These are phyloP conservation scores for Didymella pinodella DNA, from an alignment of 2,329 filamentous ascomycete species.

Conservation along the genomic window DNA sequence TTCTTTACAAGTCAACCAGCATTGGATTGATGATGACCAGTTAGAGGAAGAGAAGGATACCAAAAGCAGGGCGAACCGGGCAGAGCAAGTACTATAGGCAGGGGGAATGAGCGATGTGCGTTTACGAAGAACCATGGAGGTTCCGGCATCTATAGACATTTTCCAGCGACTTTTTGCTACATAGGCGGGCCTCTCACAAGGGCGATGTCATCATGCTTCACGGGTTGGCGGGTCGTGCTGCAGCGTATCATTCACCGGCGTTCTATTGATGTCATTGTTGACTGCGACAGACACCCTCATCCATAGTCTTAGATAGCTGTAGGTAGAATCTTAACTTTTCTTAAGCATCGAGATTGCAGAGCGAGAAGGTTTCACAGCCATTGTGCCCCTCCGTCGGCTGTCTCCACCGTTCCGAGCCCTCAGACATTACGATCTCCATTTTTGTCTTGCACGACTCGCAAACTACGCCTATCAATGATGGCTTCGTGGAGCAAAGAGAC, in stretches of 20 bases:
- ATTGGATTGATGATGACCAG: constrained; percentile 32
- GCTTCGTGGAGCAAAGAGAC: neutral
- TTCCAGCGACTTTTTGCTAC: constrained; percentile 29
- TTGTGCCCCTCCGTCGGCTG: neutral
- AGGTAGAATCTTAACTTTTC: constrained; percentile 34
- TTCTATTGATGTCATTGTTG: constrained; percentile 30
- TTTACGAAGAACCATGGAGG: constrained; percentile 32
- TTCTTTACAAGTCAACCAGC: constrained; percentile 34
- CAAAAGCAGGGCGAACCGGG: constrained; percentile 22
- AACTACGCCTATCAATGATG: neutral
- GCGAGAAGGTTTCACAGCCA: neutral
- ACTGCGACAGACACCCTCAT: constrained; percentile 20
- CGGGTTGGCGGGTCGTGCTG: constrained; percentile 24
- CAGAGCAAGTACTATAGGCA: constrained; percentile 4
- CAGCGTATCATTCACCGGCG: constrained; percentile 43
- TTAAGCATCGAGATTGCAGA: neutral
- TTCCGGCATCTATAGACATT: constrained; percentile 48
- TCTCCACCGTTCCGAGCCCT: neutral
- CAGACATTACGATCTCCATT: neutral
- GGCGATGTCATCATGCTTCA: constrained; percentile 17
- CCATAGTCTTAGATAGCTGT: constrained; percentile 38
- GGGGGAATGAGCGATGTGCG: constrained; percentile 30
- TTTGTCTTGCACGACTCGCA: neutral
- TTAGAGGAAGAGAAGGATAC: constrained; percentile 40
- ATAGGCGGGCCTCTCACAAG: constrained; percentile 18